phyloP scores from a whole-genome alignment of 75 land plant species.

The Pinus tabuliformis region DNA sequence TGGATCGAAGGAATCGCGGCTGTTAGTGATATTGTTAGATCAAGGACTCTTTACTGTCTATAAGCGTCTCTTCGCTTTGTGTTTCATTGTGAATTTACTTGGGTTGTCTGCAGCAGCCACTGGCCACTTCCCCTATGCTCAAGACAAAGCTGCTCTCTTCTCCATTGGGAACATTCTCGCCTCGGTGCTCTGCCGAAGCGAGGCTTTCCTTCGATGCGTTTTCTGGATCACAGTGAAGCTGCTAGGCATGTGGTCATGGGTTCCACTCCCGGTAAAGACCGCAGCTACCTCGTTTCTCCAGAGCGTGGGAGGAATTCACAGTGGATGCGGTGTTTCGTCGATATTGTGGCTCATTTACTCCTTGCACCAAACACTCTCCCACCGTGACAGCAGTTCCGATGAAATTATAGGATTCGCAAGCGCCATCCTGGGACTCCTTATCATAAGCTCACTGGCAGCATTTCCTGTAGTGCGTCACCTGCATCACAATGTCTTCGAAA shows the following conservation, averaged over 20 bases:
- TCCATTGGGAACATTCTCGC: slow-evolving; percentile 44
- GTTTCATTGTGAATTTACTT: slow-evolving; percentile 21
- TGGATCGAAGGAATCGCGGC: slow-evolving; percentile 14
- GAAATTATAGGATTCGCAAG: slow-evolving; percentile 23
- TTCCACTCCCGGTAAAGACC: slow-evolving; percentile 45
- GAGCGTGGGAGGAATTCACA: slow-evolving; percentile 54
- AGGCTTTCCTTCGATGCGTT: slow-evolving; percentile 44
- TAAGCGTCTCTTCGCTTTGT: slow-evolving; percentile 43
- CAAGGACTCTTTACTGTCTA: slow-evolving; percentile 64
- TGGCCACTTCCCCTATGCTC: slow-evolving; percentile 39
- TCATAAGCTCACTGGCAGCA: slow-evolving; percentile 36
- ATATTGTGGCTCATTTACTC: slow-evolving; percentile 44
- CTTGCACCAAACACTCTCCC: slow-evolving; percentile 17
- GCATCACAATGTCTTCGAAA: slow-evolving; percentile 59
- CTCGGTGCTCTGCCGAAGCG: slow-evolving; percentile 51
- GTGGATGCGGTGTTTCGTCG: slow-evolving; percentile 48
- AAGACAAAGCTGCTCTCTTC: slow-evolving; percentile 29
- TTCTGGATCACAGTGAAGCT: slow-evolving; percentile 36
- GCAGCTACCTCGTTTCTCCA: slow-evolving; percentile 39
- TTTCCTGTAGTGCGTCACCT: slow-evolving; percentile 58
- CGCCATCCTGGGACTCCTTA: slow-evolving; percentile 33
- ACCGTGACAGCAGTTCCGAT: slow-evolving; percentile 17
- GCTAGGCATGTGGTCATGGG: slow-evolving; percentile 27
- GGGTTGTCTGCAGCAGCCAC: slow-evolving; percentile 29
- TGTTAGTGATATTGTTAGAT: slow-evolving; percentile 42